These are phyloP conservation scores for Chlamydomonas incerta DNA, from an alignment of 139 green algal genomes.

Conservation along the genomic window DNA sequence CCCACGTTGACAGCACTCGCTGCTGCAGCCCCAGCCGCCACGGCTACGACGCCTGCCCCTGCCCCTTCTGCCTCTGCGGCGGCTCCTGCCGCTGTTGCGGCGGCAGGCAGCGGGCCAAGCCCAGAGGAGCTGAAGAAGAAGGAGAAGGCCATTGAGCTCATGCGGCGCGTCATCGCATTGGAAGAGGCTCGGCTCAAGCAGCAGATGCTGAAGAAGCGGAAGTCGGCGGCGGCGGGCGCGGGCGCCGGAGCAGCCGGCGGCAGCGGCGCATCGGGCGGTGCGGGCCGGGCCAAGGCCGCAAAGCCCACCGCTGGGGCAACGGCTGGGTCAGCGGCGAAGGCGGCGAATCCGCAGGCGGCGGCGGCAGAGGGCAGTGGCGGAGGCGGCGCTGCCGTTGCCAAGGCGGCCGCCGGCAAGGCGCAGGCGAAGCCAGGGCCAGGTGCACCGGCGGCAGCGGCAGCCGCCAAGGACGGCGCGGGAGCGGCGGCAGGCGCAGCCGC, in stretches of 20 bases:
- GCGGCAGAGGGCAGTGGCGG: too few relatives aligned
- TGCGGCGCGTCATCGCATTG: slow-evolving; percentile 27
- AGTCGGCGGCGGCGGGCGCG: background rate
- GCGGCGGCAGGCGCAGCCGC: too few relatives aligned
- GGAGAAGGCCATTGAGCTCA: slow-evolving; percentile 30
- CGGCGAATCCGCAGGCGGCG: background rate
- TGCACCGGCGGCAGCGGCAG: too few relatives aligned
- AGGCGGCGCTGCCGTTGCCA: too few relatives aligned
- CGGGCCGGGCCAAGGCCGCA: background rate
- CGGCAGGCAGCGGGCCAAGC: background rate
- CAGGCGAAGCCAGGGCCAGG: too few relatives aligned
- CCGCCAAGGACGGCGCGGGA: too few relatives aligned
- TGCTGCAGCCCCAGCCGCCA: background rate
- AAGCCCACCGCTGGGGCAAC: background rate
- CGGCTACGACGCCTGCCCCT: background rate
- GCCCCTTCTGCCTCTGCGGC: background rate
- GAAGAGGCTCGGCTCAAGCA: slow-evolving; percentile 23
- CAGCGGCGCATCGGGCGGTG: too few relatives aligned
- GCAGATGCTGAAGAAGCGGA: slow-evolving; percentile 10
- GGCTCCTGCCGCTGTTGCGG: background rate
- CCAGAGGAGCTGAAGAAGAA: slow-evolving; percentile 20
- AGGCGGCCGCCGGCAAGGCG: too few relatives aligned
- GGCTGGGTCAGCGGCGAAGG: background rate
- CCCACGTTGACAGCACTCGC: background rate
- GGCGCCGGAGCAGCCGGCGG: background rate